These are phyloP conservation scores for Achlya hypogyna DNA, from an alignment of 352 stramenopile genomes.

Conservation along the genomic window DNA sequence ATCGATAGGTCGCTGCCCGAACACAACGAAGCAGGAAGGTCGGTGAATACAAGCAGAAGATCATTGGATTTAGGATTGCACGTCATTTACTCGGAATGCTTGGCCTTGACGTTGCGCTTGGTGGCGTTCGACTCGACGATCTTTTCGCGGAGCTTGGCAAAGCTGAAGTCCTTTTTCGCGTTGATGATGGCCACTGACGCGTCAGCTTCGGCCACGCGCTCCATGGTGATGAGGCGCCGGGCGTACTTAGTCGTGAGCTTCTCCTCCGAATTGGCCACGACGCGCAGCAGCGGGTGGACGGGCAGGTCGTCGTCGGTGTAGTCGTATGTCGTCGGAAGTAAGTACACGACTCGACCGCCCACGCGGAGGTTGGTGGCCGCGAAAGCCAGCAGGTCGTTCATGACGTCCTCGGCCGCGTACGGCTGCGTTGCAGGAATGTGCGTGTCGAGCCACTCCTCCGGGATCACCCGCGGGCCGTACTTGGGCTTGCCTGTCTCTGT, in stretches of 20 bases:
- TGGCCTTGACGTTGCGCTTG: slow-evolving; percentile 43
- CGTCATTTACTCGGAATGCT: neutral
- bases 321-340: slow-evolving; percentile 76
- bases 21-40: too few relatives aligned
- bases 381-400: slow-evolving; percentile 94
- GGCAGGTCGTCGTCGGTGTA: slow-evolving; percentile 76
- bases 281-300: slow-evolving; percentile 49
- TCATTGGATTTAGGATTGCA: too few relatives aligned
- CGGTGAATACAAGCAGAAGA: too few relatives aligned
- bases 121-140: slow-evolving; percentile 31
- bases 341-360: slow-evolving; percentile 76
- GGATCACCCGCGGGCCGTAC: slow-evolving; percentile 27
- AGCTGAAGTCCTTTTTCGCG: slow-evolving; percentile 30
- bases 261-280: slow-evolving; percentile 76
- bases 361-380: slow-evolving; percentile 60
- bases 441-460: slow-evolving; percentile 74
- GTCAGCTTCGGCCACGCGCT: slow-evolving; percentile 41
- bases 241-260: slow-evolving; percentile 78
- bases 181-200: neutral
- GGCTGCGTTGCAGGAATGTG: slow-evolving; percentile 94
- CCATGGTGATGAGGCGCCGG: slow-evolving; percentile 81
- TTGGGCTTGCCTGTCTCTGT: slow-evolving; percentile 4
- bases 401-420: slow-evolving; percentile 95
- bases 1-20: too few relatives aligned
- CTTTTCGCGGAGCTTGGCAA: slow-evolving; percentile 62